Evolutionary conservation across 2,329 filamentous ascomycete species (phyloP).

Genomic region (Metarhizium rileyi): DNA sequence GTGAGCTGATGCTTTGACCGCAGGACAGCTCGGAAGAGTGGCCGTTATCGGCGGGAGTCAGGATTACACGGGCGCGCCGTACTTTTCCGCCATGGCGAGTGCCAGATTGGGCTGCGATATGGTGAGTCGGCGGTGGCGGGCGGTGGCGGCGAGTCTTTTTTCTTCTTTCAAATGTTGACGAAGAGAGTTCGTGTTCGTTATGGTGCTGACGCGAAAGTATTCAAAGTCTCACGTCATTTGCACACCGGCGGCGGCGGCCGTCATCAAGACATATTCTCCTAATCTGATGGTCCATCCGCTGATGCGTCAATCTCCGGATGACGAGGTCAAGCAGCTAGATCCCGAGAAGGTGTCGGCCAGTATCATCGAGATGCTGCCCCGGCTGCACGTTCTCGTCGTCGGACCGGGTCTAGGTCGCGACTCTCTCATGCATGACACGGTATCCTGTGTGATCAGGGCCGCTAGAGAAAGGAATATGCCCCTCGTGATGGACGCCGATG

Average conservation of each 20-base stretch:
- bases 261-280: conserved; percentile 96
- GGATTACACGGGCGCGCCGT: conserved; percentile 94
- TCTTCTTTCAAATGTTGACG: too few relatives aligned
- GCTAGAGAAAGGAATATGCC: conserved; percentile 64
- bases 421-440: conserved; percentile 79
- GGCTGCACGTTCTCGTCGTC: conserved; percentile 86
- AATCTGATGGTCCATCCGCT: conserved; percentile 98
- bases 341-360: conserved; percentile 52
- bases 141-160: conserved; percentile 45
- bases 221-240: conserved; percentile 97
- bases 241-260: conserved; percentile 73
- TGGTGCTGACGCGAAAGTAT: too few relatives aligned
- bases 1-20: neutral
- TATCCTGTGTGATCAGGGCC: conserved; percentile 66
- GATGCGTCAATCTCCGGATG: conserved; percentile 59
- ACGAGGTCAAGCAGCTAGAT: conserved; percentile 36
- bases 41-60: conserved; percentile 91
- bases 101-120: conserved; percentile 84
- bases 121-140: conserved; percentile 40
- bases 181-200: too few relatives aligned
- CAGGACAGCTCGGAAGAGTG: conserved; percentile 84
- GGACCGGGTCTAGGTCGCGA: conserved; percentile 89
- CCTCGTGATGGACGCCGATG: conserved; percentile 88
- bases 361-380: conserved; percentile 71
- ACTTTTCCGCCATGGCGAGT: conserved; percentile 96